These are phyloP conservation scores for Trypanosoma conorhini DNA, from an alignment of 208 protist species.

Conservation along the genomic window DNA sequence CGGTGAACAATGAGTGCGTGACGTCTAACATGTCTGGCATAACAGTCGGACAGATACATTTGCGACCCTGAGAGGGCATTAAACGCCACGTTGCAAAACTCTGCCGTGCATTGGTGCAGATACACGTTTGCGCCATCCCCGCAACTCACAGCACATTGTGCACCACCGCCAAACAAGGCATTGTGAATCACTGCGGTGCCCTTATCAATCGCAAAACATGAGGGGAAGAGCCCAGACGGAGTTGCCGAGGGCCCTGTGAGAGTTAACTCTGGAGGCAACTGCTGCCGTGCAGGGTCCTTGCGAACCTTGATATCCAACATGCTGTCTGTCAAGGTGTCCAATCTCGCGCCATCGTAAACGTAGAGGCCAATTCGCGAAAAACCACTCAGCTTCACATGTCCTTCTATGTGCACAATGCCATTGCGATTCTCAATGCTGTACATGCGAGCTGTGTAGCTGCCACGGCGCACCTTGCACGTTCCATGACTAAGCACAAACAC, in stretches of 20 bases:
- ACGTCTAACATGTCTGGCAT: conserved; percentile 26
- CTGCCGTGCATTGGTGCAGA: conserved; percentile 40
- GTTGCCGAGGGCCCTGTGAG: conserved; percentile 2
- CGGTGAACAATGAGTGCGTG: conserved; percentile 53
- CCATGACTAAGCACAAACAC: conserved; percentile 67
- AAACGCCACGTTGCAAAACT: conserved; percentile 55
- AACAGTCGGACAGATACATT: conserved; percentile 44
- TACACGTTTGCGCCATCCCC: conserved; percentile 40
- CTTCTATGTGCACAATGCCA: conserved; percentile 56
- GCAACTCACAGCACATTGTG: conserved; percentile 54
- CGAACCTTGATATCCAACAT: conserved; percentile 51
- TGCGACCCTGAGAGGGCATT: conserved; percentile 49
- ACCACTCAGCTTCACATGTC: conserved; percentile 64
- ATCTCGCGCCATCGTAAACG: conserved; percentile 45
- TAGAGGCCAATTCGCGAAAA: conserved; percentile 64
- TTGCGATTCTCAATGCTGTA: conserved; percentile 60
- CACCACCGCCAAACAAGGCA: conserved; percentile 52
- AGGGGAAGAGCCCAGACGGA: conserved; percentile 37
- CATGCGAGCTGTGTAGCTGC: conserved; percentile 60
- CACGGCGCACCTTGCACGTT: conserved; percentile 46
- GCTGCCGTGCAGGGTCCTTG: conserved; percentile 11
- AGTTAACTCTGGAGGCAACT: neutral
- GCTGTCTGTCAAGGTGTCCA: conserved; percentile 41
- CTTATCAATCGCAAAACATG: conserved; percentile 56
- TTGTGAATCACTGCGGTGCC: conserved; percentile 53